These are phyloP conservation scores for Maudiozyma turicensis DNA, from an alignment of 805 yeast species.

Conservation along the genomic window DNA sequence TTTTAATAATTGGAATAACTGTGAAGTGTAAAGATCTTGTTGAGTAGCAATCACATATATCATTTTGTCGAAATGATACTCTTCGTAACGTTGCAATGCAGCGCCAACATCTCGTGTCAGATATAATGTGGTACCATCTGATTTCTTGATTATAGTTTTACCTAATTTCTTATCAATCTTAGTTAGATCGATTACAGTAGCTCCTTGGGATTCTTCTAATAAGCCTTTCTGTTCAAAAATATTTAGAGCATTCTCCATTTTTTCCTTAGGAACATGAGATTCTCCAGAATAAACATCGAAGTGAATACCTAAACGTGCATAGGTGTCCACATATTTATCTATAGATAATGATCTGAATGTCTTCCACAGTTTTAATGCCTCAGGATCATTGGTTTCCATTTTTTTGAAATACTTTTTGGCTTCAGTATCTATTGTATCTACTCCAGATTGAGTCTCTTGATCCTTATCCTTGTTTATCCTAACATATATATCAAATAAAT, in stretches of 20 bases:
- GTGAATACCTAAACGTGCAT: slow-evolving; percentile 80
- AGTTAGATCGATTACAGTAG: slow-evolving; percentile 75
- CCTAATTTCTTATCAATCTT: slow-evolving; percentile 84
- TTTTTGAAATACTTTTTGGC: slow-evolving; percentile 80
- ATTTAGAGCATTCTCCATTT: slow-evolving; percentile 56
- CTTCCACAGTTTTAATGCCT: slow-evolving; percentile 72
- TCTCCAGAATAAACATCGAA: slow-evolving; percentile 91
- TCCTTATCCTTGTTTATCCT: slow-evolving; percentile 69
- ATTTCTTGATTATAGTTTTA: slow-evolving; percentile 82
- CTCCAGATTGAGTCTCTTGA: slow-evolving; percentile 37
- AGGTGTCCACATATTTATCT: slow-evolving; percentile 73
- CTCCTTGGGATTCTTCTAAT: slow-evolving; percentile 82
- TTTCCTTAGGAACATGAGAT: slow-evolving; percentile 74
- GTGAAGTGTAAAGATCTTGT: slow-evolving; percentile 89
- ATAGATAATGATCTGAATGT: slow-evolving; percentile 83
- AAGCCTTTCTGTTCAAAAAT: slow-evolving; percentile 57
- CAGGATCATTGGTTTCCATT: slow-evolving; percentile 89
- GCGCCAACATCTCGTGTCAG: slow-evolving; percentile 94
- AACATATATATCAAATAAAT: slow-evolving; percentile 88
- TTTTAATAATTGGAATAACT: slow-evolving; percentile 86
- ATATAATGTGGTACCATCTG: slow-evolving; percentile 90
- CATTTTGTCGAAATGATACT: slow-evolving; percentile 86
- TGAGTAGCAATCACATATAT: slow-evolving; percentile 91
- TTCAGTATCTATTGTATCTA: slow-evolving; percentile 54
- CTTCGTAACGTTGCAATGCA: slow-evolving; percentile 79